A percentile compares a stretch with the other conserved stretches of the same genome.
Conservation (phyloP, 495 filamentous ascomycete species). For the Trichocladium antarcticum region DNA sequence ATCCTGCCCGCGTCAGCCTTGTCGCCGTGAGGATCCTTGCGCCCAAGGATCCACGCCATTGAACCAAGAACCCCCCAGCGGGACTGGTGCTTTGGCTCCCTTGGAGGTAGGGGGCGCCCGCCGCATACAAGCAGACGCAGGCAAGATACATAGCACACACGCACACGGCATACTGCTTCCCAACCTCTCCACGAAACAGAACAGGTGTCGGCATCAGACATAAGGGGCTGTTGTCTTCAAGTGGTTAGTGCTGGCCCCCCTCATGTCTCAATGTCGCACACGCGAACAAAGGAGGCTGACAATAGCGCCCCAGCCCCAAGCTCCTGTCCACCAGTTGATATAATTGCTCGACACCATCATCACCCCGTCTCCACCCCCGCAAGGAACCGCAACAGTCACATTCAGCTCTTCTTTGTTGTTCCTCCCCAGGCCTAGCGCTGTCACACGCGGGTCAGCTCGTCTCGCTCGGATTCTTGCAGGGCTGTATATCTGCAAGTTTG, state of each 20-base stretch:
- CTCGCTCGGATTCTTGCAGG: neutral
- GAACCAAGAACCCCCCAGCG: slow-evolving; percentile 1
- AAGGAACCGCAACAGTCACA: slow-evolving; percentile 11
- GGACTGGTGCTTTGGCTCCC: slow-evolving; percentile 6
- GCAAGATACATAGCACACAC: slow-evolving; percentile 1
- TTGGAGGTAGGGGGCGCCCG: slow-evolving; percentile 24
- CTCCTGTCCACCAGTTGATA: slow-evolving; percentile 12
- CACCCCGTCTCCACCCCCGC: slow-evolving; percentile 14
- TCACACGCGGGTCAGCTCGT: neutral
- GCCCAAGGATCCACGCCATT: slow-evolving; percentile 20
- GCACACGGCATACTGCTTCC: neutral
- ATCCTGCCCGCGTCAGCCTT: slow-evolving; percentile 2
- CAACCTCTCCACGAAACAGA: neutral
- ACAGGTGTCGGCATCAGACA: slow-evolving; percentile 1
- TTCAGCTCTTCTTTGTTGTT: neutral
- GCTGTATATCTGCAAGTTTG: slow-evolving; percentile 8
- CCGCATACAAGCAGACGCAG: slow-evolving; percentile 2
- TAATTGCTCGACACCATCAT: slow-evolving; percentile 15
- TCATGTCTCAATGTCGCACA: slow-evolving; percentile 17
- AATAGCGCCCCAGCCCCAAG: slow-evolving; percentile 6
- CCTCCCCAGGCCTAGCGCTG: neutral
- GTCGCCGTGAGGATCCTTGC: slow-evolving; percentile 17
- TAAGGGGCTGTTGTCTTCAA: neutral
- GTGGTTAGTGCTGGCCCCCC: slow-evolving; percentile 6
- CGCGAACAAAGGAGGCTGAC: slow-evolving; percentile 23